Evolutionary conservation across 305 asterid species (phyloP).

Genomic region (Solanum hybrid): DNA sequence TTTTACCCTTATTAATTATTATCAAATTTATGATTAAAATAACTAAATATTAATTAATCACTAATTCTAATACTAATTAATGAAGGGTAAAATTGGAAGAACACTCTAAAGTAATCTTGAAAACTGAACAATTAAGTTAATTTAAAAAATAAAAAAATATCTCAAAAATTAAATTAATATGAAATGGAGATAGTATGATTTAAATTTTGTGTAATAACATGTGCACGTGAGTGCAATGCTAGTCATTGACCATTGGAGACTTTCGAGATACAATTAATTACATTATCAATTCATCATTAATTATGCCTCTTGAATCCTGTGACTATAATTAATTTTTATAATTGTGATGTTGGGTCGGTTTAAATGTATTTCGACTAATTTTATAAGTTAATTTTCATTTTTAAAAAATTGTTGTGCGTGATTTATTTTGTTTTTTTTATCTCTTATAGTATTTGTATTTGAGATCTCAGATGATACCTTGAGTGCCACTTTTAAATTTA

Average conservation of each 20-base stretch:
- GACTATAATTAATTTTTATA: not conserved
- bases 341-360: not conserved
- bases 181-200: not conserved
- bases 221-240: not conserved
- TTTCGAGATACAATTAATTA: not conserved
- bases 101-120: no score
- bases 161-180: no score
- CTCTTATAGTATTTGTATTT: not conserved
- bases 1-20: no score
- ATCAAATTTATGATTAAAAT: no score
- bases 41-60: no score
- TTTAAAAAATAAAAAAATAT: no score
- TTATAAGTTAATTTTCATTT: not conserved
- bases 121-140: no score
- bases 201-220: not conserved
- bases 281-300: not conserved
- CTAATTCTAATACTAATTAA: no score
- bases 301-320: not conserved
- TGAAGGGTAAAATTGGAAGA: no score
- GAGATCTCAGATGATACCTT: not conserved
- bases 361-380: not conserved
- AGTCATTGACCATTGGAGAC: not conserved
- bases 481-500: not conserved
- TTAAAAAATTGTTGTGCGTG: not conserved
- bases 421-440: no score